These are phyloP conservation scores for Coemansia sp. DNA, from an alignment of 371 early-diverging fungal genomes.

Conservation along the genomic window DNA sequence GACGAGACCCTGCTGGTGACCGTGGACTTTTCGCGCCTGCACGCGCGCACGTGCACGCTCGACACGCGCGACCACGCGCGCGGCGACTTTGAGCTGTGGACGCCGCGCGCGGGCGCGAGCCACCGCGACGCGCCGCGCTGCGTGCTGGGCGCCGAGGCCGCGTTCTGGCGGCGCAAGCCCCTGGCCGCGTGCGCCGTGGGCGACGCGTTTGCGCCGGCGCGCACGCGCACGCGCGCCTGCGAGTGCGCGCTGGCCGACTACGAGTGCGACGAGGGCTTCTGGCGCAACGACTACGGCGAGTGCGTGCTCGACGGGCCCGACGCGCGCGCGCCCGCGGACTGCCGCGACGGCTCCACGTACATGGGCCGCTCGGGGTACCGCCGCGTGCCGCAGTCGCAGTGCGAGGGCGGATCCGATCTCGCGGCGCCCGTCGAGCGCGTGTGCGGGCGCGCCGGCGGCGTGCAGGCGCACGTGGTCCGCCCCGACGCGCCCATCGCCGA, in stretches of 20 bases:
- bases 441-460: slow-evolving; percentile 54
- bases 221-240: slow-evolving; percentile 37
- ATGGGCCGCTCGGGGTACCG: slow-evolving; percentile 72
- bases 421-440: slow-evolving; percentile 58
- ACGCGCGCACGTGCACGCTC: slow-evolving; percentile 56
- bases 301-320: slow-evolving; percentile 69
- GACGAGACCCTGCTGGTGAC: slow-evolving; percentile 24
- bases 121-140: slow-evolving; percentile 45
- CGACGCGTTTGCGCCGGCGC: slow-evolving; percentile 63
- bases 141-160: slow-evolving; percentile 60
- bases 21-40: slow-evolving; percentile 55
- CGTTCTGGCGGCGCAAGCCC: slow-evolving; percentile 79
- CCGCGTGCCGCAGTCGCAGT: slow-evolving; percentile 60
- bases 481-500: slow-evolving; percentile 49
- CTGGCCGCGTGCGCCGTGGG: slow-evolving; percentile 71
- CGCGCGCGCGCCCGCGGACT: slow-evolving; percentile 65
- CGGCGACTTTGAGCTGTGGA: slow-evolving; percentile 80
- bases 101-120: slow-evolving; percentile 53
- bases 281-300: slow-evolving; percentile 63
- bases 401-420: slow-evolving; percentile 66
- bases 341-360: slow-evolving; percentile 59
- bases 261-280: slow-evolving; percentile 73
- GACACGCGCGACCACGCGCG: slow-evolving; percentile 57
- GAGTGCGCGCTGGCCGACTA: slow-evolving; percentile 46
- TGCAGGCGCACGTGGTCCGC: slow-evolving; percentile 12